Evolutionary conservation across 2,329 filamentous ascomycete genomes (phyloP).

Genomic region (Ilyonectria sp.): DNA sequence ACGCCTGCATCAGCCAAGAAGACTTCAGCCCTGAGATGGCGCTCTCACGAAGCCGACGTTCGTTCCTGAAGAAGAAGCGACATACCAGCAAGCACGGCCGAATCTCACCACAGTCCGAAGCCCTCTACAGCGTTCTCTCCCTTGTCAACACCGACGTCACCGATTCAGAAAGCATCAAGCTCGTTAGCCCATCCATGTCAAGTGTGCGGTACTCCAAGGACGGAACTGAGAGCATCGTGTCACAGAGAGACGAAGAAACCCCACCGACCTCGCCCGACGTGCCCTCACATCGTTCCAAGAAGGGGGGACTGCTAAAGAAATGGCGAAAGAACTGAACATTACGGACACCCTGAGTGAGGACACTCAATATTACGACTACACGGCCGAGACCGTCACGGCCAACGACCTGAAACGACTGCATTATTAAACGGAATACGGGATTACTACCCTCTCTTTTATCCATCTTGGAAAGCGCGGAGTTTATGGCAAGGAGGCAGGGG

Average conservation of each 20-base stretch:
- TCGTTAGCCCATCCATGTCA: constrained; percentile 45
- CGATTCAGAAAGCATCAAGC: constrained; percentile 42
- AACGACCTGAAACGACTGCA: constrained; percentile 43
- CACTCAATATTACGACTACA: constrained; percentile 25
- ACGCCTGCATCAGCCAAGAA: constrained; percentile 70
- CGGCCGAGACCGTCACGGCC: constrained; percentile 32
- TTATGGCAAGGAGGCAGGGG: constrained; percentile 25
- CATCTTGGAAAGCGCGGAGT: constrained; percentile 44
- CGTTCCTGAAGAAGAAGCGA: constrained; percentile 63
- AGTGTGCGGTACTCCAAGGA: constrained; percentile 56
- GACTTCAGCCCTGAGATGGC: constrained; percentile 64
- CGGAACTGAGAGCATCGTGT: constrained; percentile 56
- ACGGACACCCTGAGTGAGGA: constrained; percentile 20
- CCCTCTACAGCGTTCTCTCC: constrained; percentile 53
- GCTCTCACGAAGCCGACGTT: constrained; percentile 60
- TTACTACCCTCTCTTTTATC: constrained; percentile 23
- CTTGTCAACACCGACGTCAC: constrained; percentile 47
- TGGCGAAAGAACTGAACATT: constrained; percentile 43
- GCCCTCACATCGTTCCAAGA: constrained; percentile 48
- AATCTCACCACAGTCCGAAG: constrained; percentile 56
- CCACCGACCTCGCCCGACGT: constrained; percentile 56
- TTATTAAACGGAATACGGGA: constrained; percentile 24
- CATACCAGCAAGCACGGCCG: constrained; percentile 62
- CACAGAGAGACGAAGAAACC: constrained; percentile 52
- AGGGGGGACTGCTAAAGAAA: constrained; percentile 44